Evolutionary conservation across 257 asterid genomes (phyloP), one percentile per base, ranked within the genome.

Genomic region (Cynanchum wilfordii): DNA sequence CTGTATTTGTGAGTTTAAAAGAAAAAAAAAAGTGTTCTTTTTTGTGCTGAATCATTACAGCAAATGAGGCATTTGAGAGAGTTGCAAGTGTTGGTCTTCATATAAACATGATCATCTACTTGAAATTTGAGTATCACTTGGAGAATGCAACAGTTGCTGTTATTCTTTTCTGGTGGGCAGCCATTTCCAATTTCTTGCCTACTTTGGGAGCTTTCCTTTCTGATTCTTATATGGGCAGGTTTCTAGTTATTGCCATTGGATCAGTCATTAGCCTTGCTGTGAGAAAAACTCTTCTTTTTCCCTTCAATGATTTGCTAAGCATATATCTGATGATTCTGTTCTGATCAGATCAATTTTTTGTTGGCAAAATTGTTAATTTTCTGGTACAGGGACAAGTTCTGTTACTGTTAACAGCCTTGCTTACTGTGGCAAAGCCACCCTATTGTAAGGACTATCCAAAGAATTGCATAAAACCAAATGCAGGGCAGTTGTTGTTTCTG

Each of bases 181-280:
- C 97, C 60, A 63, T 73, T 4, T 84, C 92, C 10, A 82, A 85
- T 73, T 86, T 89, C 90, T 24, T 86, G 84, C 96, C 97, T 0
- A 84, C 84, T 49, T 56, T 89, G 24, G 97, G 97, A n/a, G 97
- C 97, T 70, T 87, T 87, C 72, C 82, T 91, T 29, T 78, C 97
- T 29, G 97, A 91, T 82, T 87, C 97, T 0, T 89, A 82, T 80
- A 78, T 91, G 70, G 97, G 97, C 7, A 86, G 97, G 12, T 91
- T 84, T 66, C 78, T 52, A 9, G 89, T 91, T 20, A 91, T 91
- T 62, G 79, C 84, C 30, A 59, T 79, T 24, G 87, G 88, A 67
- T 73, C 94, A 42, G 5, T 84, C 67, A 69, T 66, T 15, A 84
- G 75, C 59, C 86, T 87, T 27, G 5, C 73, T n/a, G 97, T 91